A percentile compares a stretch with the other conserved stretches of the same genome.
Evolutionary conservation across 495 filamentous ascomycete species (phyloP).

Genomic region (Cudoniella acicularis): DNA sequence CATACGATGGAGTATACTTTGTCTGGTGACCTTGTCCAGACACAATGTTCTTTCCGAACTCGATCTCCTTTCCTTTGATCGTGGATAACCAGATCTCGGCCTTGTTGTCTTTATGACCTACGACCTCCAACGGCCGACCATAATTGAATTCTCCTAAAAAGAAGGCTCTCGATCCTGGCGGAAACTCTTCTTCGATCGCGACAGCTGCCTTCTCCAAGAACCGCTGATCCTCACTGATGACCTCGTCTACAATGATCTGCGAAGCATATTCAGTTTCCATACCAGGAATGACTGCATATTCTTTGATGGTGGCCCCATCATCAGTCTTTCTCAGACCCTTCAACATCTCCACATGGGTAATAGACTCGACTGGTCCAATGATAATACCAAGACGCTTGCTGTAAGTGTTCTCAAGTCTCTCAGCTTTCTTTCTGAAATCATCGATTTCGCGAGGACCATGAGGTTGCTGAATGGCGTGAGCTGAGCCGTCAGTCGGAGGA

Average conservation of each 20-base stretch:
- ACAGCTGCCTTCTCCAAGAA: conserved; percentile 86
- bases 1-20: conserved; percentile 80
- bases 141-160: conserved; percentile 97
- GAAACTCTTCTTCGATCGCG: conserved; percentile 90
- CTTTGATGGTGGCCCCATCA: conserved; percentile 86
- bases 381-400: conserved; percentile 86
- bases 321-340: conserved; percentile 89
- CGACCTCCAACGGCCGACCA: conserved; percentile 81
- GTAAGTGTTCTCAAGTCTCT: conserved; percentile 78
- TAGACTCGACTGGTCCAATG: conserved; percentile 80
- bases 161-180: conserved; percentile 74
- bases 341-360: conserved; percentile 88
- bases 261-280: conserved; percentile 89
- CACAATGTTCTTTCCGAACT: conserved; percentile 76
- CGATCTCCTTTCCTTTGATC: conserved; percentile 64
- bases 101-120: conserved; percentile 67
- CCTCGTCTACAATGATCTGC: conserved; percentile 85
- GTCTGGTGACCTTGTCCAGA: conserved; percentile 58
- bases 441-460: conserved; percentile 77
- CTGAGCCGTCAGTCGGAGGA: conserved; percentile 56
- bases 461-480: conserved; percentile 52
- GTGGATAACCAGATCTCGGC: conserved; percentile 72
- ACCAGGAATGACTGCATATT: conserved; percentile 84
- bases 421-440: conserved; percentile 78
- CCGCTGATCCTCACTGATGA: conserved; percentile 85